Percentiles rank a stretch among this genome's conserved stretches.
phyloP scores from a whole-genome alignment of 768 basidiomycete species.

The Boletus speciosus region DNA sequence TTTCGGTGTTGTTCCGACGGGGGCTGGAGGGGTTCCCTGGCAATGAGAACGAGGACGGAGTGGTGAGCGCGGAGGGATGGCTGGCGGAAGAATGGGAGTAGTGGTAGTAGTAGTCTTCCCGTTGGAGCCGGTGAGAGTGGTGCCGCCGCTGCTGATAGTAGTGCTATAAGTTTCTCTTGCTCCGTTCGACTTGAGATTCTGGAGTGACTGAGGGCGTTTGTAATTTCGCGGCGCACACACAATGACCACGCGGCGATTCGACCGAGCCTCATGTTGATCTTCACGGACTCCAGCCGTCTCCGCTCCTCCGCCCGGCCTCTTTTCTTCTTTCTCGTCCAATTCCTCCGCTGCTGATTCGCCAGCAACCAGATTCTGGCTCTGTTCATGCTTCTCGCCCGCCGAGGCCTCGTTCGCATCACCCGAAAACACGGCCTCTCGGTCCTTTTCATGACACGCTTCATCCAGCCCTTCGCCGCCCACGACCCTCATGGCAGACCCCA shows the following conservation, averaged over 20 bases:
- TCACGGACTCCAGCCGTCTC: conserved; percentile 16
- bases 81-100: conserved; percentile 14
- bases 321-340: neutral
- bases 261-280: conserved; percentile 36
- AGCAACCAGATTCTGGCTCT: neutral
- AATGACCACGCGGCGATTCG: conserved; percentile 42
- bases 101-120: conserved; percentile 1
- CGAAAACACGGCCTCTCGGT: conserved; percentile 19
- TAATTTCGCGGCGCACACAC: conserved; percentile 34
- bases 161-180: conserved; percentile 6
- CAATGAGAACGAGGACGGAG: conserved; percentile 28
- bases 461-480: conserved; percentile 21
- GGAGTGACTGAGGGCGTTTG: conserved; percentile 32
- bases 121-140: conserved; percentile 4
- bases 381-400: conserved; percentile 6
- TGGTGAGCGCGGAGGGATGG: conserved; percentile 32
- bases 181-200: conserved; percentile 24
- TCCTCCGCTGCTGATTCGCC: conserved; percentile 6
- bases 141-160: conserved; percentile 10
- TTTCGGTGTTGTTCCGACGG: conserved; percentile 13
- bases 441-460: conserved; percentile 20
- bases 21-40: conserved; percentile 2
- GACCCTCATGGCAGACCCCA: conserved; percentile 25
- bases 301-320: conserved; percentile 13
- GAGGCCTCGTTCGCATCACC: conserved; percentile 17